Conservation (phyloP, 805 yeast genomes). For the Kazachstania bromeliacearum region DNA sequence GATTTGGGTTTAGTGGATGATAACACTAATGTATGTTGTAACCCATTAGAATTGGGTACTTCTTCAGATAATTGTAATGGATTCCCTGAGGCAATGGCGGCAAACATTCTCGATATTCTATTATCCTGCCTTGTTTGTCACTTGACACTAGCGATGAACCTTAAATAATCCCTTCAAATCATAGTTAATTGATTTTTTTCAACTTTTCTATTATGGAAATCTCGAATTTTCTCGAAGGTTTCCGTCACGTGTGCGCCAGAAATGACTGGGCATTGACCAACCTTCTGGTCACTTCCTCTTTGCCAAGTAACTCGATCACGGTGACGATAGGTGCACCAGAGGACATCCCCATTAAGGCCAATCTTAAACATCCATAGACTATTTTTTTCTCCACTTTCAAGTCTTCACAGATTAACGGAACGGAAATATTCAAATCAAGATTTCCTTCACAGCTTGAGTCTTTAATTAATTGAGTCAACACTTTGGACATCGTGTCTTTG, state of each 20-base stretch:
- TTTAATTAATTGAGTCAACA: too few species aligned
- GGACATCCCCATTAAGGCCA: constrained; percentile 57
- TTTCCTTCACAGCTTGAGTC: too few species aligned
- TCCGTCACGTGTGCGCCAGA: neutral
- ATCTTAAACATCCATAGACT: constrained; percentile 51
- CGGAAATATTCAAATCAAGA: too few species aligned
- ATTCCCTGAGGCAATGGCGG: constrained; percentile 33
- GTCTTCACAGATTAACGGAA: too few species aligned
- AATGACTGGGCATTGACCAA: constrained; percentile 14
- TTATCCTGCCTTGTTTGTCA: neutral
- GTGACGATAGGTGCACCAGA: constrained; percentile 63
- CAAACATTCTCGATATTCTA: too few species aligned
- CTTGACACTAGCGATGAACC: neutral
- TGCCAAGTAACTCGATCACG: constrained; percentile 48
- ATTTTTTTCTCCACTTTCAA: constrained; percentile 24
- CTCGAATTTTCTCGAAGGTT: neutral
- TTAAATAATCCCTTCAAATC: too few species aligned
- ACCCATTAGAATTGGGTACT: constrained; percentile 31
- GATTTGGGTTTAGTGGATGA: constrained; percentile 30
- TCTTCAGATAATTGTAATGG: constrained; percentile 30
- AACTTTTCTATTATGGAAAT: neutral
- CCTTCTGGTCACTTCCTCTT: constrained; percentile 27
- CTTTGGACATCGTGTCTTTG: neutral
- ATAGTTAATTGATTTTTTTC: too few species aligned
- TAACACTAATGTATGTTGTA: constrained; percentile 29